Evolutionary conservation across 192 early-diverging fungal species (phyloP), one percentile per base, ranked within the genome.

Genomic region (Entomortierella parvispora): DNA sequence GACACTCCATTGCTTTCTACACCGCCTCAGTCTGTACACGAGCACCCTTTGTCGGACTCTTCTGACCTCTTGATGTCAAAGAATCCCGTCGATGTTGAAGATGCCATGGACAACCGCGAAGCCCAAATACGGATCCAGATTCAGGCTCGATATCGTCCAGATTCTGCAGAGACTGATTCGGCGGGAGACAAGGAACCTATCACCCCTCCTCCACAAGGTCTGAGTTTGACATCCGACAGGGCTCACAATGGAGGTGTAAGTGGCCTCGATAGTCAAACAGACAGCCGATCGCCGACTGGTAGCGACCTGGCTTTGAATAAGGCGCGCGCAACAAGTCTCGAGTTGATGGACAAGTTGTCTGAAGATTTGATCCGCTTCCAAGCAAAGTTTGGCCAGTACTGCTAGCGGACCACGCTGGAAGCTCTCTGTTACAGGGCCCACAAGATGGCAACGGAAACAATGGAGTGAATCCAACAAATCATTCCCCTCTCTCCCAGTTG

Each of bases 311-410:
- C 1, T 12, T 20, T 49, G 14, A 54, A 6, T 11, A 6, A 17
- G 7, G 31, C 53, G n/a, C 1, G 31, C 34, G 50, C 50, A 4
- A 67, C 64, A 1, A 62, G 71, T 20, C 46, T 86, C 20, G 85
- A 84, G 40, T 65, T 84, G 45, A 81, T 86, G 72, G 68, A 84
- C 58, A 71, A 67, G 28, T 71, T 86, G 15, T 71, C 81, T 6
- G 59, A 67, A 5, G 83, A 84, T 49, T 15, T 86, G 56, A 59
- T 82, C 11, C 80, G 63, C 28, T 86, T 86, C 57, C 82, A 86
- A 49, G 63, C 69, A 11, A 78, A 62, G n/a, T 86, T 78, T 68
- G 82, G 77, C 1, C 8, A n/a, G 9, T n/a, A 58, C 5, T 45
- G 47, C 11, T 48, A n/a, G n/a, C n/a, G n/a, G n/a, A n/a, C n/a